Evolutionary conservation across 2,329 filamentous ascomycete species (phyloP), one percentile per base, ranked within the genome.

Genomic region (Rhinocladiella mackenziei): DNA sequence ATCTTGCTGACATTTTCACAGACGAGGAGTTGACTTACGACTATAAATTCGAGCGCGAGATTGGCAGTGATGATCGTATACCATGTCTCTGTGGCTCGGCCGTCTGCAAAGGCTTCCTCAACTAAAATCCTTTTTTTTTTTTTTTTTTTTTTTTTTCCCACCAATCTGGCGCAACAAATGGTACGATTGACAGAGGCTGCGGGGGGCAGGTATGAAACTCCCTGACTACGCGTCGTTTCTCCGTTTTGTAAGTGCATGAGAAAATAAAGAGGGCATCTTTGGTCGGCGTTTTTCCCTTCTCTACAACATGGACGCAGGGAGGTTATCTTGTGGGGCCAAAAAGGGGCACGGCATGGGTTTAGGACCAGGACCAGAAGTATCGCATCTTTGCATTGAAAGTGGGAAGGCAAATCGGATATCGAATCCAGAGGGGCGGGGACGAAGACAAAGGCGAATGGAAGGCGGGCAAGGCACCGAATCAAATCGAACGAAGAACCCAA

Each of bases 1-100:
- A n/a, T n/a, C n/a, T n/a, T 51, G 44, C 65, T 62, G 59, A 70
- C 58, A 26, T 31, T 40, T 42, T 32, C 20, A 50, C 62, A 98
- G 92, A 96, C 65, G 92, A 98, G 70, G 92, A 98, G 74, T 81
- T 98, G 65, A 98, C 92, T 2, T 98, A 98, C 72, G 92, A 98
- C 73, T 98, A 98, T 78, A 98, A 98, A 68, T 98, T 98, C 66
- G 92, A 98, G 72, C 86, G 92, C 59, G 92, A 98, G 69, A 87
- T 94, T 61, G 89, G 89, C 60, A 94, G 88, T 57, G 80, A 89
- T 53, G 92, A 98, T 66, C 87, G 92, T 54, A 96, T 98, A 59
- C 92, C 92, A 38, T 98, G 92, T 73, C 81, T 98, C 38, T 98
- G 92, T 67, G 92, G 92, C 48, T 96, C 91, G 31, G 81, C 89